Evolutionary conservation across 495 filamentous ascomycete species (phyloP).

Genomic region (Aspergillus steynii): DNA sequence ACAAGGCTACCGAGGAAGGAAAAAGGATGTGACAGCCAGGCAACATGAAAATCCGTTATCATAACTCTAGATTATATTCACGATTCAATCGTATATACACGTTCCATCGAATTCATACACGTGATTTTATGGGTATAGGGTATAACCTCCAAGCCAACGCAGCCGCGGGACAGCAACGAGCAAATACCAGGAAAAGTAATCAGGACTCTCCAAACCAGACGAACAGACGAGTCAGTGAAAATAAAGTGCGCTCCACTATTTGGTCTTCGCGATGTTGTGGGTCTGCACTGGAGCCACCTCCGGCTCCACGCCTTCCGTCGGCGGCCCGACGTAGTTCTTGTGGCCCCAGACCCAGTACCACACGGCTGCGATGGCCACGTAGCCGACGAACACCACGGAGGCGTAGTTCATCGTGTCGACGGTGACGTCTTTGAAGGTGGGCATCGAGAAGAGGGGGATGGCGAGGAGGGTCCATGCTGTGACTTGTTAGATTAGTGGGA

Average conservation of each 20-base stretch:
- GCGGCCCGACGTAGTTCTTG: slow-evolving; percentile 30
- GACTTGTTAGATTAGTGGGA: not conserved
- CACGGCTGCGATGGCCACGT: slow-evolving; percentile 46
- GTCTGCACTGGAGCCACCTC: not conserved
- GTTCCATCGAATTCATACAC: too few relatives aligned
- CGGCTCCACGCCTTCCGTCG: slow-evolving; percentile 11
- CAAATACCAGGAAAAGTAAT: too few relatives aligned
- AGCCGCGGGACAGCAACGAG: too few relatives aligned
- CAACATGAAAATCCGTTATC: too few relatives aligned
- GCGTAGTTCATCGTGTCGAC: slow-evolving; percentile 53
- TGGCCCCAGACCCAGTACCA: slow-evolving; percentile 68
- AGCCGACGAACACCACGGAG: slow-evolving; percentile 57
- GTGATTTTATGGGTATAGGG: too few relatives aligned
- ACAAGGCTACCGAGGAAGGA: too few relatives aligned
- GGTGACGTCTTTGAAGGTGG: slow-evolving; percentile 34
- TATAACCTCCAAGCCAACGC: too few relatives aligned
- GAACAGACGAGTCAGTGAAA: too few relatives aligned
- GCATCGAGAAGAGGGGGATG: slow-evolving; percentile 53
- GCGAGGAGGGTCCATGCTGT: slow-evolving; percentile 57
- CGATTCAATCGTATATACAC: too few relatives aligned
- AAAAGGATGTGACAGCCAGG: too few relatives aligned
- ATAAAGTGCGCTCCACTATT: not conserved
- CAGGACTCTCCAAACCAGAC: too few relatives aligned
- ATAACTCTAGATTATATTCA: too few relatives aligned
- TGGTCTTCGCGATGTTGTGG: not conserved